Evolutionary conservation across 2,329 filamentous ascomycete species (phyloP), one percentile per base, ranked within the genome.

Genomic region (Ceratocystis cacaofunesta): DNA sequence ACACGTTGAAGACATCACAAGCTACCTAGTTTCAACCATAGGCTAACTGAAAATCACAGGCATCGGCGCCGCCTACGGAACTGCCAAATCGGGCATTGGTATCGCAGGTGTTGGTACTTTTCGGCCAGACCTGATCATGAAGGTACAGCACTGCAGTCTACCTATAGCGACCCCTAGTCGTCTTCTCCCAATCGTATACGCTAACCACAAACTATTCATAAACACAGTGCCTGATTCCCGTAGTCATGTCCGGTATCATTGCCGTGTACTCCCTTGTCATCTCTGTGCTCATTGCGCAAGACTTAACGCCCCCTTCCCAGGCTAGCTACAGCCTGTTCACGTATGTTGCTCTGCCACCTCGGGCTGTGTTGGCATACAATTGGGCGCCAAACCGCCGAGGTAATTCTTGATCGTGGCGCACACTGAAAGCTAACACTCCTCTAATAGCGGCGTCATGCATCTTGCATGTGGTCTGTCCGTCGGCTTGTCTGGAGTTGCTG

Each of bases 211-310:
- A 32, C 15, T 48, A 64, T 64, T 67, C 52, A 65, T 32, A 7
- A n/a, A 17, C 25, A 6, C 22, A 91, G 88, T 92, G 87, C 66
- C 79, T 92, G 64, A 92, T 92, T 70, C 89, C 89, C 69, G 89
- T 94, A 70, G 87, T 99, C 80, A 99, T 99, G 94, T 95, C 94
- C 71, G 94, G 94, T 84, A 99, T 99, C 74, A 90, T 99, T 73
- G 94, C 94, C 67, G 94, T 99, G 70, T 99, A 99, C 78, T 90
- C 92, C 63, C 88, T 99, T 71, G 94, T 99, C 72, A 92, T 99
- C 71, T 89, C 92, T 19, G 94, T 99, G 73, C 84, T 99, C 70
- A 99, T 99, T 75, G 90, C 91, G 65, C 88, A 90, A 76, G 90
- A 96, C 75, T 85, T 97, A 75, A 82, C 81, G 62, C 89, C 91